Conservation (phyloP, 768 basidiomycete species). For the Polyporus arcularius region DNA sequence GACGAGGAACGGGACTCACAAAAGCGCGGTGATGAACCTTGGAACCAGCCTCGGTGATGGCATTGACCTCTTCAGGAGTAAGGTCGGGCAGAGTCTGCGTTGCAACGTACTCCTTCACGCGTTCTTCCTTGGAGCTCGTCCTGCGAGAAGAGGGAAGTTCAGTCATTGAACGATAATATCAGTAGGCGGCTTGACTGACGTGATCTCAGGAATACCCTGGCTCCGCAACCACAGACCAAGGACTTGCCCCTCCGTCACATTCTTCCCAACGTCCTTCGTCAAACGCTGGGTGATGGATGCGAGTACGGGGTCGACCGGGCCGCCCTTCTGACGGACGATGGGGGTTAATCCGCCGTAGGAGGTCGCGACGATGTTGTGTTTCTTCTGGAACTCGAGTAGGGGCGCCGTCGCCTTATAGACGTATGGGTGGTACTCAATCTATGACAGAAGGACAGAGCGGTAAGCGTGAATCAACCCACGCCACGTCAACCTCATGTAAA, state of each 20-base stretch:
- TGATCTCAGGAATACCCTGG: slow-evolving; percentile 34
- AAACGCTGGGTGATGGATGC: slow-evolving; percentile 31
- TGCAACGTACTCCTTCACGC: slow-evolving; percentile 50
- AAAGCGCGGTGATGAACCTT: slow-evolving; percentile 32
- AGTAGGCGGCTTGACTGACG: slow-evolving; percentile 25
- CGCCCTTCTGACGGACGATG: slow-evolving; percentile 33
- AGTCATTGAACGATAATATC: not conserved
- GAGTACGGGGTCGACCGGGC: slow-evolving; percentile 42
- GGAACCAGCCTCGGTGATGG: slow-evolving; percentile 31
- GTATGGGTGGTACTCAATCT: slow-evolving; percentile 45
- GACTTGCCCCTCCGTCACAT: slow-evolving; percentile 31
- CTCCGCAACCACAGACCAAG: slow-evolving; percentile 33
- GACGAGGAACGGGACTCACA: slow-evolving; percentile 16
- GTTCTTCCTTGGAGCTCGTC: slow-evolving; percentile 42
- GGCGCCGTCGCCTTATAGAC: slow-evolving; percentile 35
- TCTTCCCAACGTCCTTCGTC: slow-evolving; percentile 24
- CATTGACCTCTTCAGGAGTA: slow-evolving; percentile 28
- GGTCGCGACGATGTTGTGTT: slow-evolving; percentile 28
- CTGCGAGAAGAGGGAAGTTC: slow-evolving; percentile 20
- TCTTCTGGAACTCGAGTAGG: slow-evolving; percentile 23
- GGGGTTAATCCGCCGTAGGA: slow-evolving; percentile 30
- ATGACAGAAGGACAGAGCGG: too few species aligned
- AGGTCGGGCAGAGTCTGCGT: slow-evolving; percentile 41
- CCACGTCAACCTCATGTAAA: slow-evolving; percentile 17
- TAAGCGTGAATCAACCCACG: slow-evolving; percentile 32